Evolutionary conservation across 352 stramenopile species (phyloP).

Genomic region (Phytopythium cucurbitacearum): DNA sequence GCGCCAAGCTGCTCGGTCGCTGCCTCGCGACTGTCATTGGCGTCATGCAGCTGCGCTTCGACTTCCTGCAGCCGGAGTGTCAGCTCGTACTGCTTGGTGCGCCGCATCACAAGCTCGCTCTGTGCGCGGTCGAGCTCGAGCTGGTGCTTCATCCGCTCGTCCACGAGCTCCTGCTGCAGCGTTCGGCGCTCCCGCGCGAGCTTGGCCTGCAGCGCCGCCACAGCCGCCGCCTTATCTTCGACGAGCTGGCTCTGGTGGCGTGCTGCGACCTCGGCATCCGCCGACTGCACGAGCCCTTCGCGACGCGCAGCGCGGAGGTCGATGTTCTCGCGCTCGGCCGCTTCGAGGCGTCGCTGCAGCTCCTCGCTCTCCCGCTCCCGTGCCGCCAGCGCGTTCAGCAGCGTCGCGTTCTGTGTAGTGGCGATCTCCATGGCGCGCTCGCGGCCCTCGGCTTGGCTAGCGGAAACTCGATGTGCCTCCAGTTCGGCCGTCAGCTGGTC

Average conservation of each 20-base stretch:
- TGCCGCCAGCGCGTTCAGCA: slow-evolving; percentile 55
- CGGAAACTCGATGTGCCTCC: slow-evolving; percentile 43
- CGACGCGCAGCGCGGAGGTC: slow-evolving; percentile 25
- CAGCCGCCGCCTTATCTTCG: slow-evolving; percentile 12
- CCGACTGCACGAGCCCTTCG: slow-evolving; percentile 13
- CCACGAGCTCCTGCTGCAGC: slow-evolving; percentile 42
- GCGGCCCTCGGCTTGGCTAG: slow-evolving; percentile 45
- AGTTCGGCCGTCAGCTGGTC: slow-evolving; percentile 54
- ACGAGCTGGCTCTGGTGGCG: slow-evolving; percentile 42
- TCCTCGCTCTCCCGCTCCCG: slow-evolving; percentile 41
- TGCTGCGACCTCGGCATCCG: slow-evolving; percentile 16
- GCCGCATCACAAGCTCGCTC: slow-evolving; percentile 61
- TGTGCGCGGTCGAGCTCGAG: slow-evolving; percentile 63
- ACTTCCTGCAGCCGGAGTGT: slow-evolving; percentile 60
- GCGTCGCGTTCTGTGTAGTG: slow-evolving; percentile 64
- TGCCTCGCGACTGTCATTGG: slow-evolving; percentile 28
- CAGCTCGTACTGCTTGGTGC: slow-evolving; percentile 81
- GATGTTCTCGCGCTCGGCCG: slow-evolving; percentile 30
- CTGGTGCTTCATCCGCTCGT: slow-evolving; percentile 39
- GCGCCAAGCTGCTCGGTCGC: slow-evolving; percentile 42
- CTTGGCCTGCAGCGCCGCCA: slow-evolving; percentile 47
- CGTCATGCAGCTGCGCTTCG: slow-evolving; percentile 43
- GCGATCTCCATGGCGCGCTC: slow-evolving; percentile 75
- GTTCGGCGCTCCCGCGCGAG: slow-evolving; percentile 39
- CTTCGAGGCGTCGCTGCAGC: slow-evolving; percentile 13